Base-by-base conservation (phyloP, 2,329 filamentous ascomycete genomes). In the Leptographium galeiforme region DNA sequence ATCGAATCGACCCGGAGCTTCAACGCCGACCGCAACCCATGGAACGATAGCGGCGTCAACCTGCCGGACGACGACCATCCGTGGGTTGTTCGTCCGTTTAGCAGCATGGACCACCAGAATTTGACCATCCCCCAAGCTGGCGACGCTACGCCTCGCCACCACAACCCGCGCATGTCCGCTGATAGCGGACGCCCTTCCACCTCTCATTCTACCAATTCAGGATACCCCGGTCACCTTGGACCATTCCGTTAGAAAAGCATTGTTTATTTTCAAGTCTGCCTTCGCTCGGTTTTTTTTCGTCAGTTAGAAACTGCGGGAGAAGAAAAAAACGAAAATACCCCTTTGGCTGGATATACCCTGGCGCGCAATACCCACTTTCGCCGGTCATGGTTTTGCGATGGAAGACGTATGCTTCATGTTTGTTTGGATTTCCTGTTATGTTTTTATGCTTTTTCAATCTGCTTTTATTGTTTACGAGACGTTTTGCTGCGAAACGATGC, bases 1-100 rank as follows among this genome's bases (percentile, higher is more conserved):
- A 90, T 96, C 68, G 91, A 97, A 70, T 96, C 90, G 49, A 89
- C 89, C 39, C 87, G 91, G 66, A 95, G 89, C 72, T 84, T 84
- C 68, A 83, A 84, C 58, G 89, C 89, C 61, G 94, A 95, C 68
- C 87, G 90, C 69, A 95, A 96, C 71, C 90, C 90, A 57, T 97
- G 91, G 91, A 96, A 96, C 67, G 91, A 97, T 68, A 95, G 89
- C 64, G 91, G 90, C 63, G 89, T 96, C 65, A 96, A 96, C 67
- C 81, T 96, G 60, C 77, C 87, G 58, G 91, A 96, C 63, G 89
- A 95, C 59, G 89, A 96, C 61, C 79, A 81, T 66, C 76, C 77
- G 41, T 84, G 81, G 80, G 70, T 75, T 51, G 70, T 70, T 51
- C 79, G 81, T 59, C 79, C 80, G 61, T 78, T 83, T 61, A 77